Evolutionary conservation across 2,329 filamentous ascomycete genomes (phyloP), one percentile per base, ranked within the genome.

Genomic region (Sporothrix globosa): DNA sequence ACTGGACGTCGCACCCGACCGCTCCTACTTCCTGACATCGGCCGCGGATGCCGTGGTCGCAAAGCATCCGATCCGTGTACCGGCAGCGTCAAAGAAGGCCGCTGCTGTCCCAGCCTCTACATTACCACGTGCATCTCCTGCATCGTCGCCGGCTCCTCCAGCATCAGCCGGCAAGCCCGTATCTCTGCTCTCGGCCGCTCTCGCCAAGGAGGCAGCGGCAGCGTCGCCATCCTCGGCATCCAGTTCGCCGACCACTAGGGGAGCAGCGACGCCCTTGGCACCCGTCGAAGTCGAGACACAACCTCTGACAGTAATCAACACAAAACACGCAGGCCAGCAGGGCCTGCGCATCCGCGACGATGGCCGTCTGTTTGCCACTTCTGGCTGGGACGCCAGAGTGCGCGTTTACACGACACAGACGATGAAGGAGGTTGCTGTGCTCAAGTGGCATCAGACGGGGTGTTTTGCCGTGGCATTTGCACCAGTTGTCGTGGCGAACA

Each of bases 391-490:
- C 79, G 86, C 88, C 1, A 88, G 89, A 63, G 83, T 94, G 1
- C 85, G 96, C 10, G 89, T 98, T 1, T 99, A 98, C 79, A 91
- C 91, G 3, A 81, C 86, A 61, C 93, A 91, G 79, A 91, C 89
- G 0, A 85, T 98, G 83, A 92, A 90, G 76, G 94, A 98, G 79
- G 80, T 98, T 13, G 96, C 95, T 0, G 93, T 97, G 69, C 82
- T 98, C 73, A 97, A 96, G 80, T 98, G 95, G 95, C 96, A 98
- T 80, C 89, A 91, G 75, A 90, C 92, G 44, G 94, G 94, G 0
- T 94, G 92, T 74, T 97, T 96, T 80, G 87, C 92, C 3, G 86
- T 92, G 21, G 90, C 88, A 0, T 96, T 98, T 81, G 90, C 87
- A 0, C 76, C 80, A 30, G 74, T 88, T 24, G 73, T 69, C 9